phyloP scores from a whole-genome alignment of 2,329 filamentous ascomycete genomes.

The Stagonosporopsis tanaceti region DNA sequence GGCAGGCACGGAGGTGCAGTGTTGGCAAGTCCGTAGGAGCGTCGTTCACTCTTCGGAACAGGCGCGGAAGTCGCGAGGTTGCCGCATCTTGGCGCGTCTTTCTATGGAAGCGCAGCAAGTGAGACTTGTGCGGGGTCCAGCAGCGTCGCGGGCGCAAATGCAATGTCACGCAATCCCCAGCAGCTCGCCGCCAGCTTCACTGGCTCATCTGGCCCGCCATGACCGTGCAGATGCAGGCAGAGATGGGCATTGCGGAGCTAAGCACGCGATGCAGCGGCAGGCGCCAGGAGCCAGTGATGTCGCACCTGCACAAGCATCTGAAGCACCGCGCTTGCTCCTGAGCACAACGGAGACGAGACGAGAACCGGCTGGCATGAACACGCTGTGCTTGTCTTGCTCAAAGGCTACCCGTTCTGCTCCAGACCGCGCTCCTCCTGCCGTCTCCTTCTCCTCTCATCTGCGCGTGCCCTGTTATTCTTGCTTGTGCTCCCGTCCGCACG shows the following conservation, averaged over 20 bases:
- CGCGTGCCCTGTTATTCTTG: constrained; percentile 23
- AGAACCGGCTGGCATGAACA: neutral
- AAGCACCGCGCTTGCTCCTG: constrained; percentile 14
- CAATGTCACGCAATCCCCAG: neutral
- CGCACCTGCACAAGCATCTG: constrained; percentile 15
- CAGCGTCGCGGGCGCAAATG: neutral
- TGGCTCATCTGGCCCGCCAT: neutral
- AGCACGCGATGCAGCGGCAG: constrained; percentile 11
- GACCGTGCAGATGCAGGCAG: neutral
- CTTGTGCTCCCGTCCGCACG: constrained; percentile 32
- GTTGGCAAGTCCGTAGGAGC: constrained; percentile 1
- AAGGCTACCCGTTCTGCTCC: neutral
- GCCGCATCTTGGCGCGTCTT: constrained; percentile 17
- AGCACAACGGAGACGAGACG: constrained; percentile 5
- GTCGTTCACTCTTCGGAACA: constrained; percentile 2
- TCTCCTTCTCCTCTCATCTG: neutral
- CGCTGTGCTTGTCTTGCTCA: neutral
- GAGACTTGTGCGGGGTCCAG: constrained; percentile 10
- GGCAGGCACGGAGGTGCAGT: neutral
- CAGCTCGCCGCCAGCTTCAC: neutral
- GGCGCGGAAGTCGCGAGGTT: constrained; percentile 17
- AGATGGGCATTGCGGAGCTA: constrained; percentile 11
- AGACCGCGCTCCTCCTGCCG: neutral
- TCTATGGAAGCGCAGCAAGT: neutral
- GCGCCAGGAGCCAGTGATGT: constrained; percentile 13